phyloP scores from a whole-genome alignment of 2,329 filamentous ascomycete genomes.

The Didymellaceae sp. region DNA sequence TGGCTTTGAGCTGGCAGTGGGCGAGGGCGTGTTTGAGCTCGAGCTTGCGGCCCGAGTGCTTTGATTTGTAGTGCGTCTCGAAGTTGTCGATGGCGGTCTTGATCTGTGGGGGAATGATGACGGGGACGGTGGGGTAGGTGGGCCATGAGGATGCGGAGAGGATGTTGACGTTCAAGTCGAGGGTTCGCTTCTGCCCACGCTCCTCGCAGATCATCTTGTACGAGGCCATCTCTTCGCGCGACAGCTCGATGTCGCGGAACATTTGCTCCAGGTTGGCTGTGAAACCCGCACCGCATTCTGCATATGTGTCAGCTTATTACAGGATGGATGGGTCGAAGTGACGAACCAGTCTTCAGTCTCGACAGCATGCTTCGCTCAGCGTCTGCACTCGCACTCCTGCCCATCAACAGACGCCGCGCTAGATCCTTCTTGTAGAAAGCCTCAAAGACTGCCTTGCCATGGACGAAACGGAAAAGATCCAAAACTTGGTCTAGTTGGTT shows the following conservation, averaged over 20 bases:
- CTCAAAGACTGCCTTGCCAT: conserved; percentile 97
- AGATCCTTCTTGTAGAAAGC: conserved; percentile 99
- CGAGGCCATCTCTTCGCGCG: conserved; percentile 88
- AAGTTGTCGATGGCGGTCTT: conserved; percentile 80
- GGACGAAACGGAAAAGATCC: conserved; percentile 94
- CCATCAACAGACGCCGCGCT: conserved; percentile 87
- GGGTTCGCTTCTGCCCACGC: conserved; percentile 60
- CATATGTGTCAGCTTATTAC: conserved; percentile 20
- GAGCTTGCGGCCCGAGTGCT: conserved; percentile 85
- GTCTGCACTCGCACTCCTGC: conserved; percentile 89
- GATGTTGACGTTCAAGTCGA: conserved; percentile 86
- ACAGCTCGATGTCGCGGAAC: conserved; percentile 98
- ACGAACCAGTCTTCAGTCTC: conserved; percentile 75
- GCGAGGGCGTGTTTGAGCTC: conserved; percentile 94
- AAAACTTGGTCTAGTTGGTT: conserved; percentile 90
- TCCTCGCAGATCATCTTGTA: conserved; percentile 75
- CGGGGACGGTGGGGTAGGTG: conserved; percentile 77
- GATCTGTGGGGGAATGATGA: conserved; percentile 78
- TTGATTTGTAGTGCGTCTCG: conserved; percentile 83
- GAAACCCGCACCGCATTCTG: conserved; percentile 89
- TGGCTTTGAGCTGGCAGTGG: conserved; percentile 83
- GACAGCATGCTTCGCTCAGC: conserved; percentile 95
- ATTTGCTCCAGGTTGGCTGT: conserved; percentile 98
- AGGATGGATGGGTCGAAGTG: background rate
- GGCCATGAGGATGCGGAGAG: conserved; percentile 94